phyloP scores from a whole-genome alignment of 371 early-diverging fungal species.

The Modicella reniformis region DNA sequence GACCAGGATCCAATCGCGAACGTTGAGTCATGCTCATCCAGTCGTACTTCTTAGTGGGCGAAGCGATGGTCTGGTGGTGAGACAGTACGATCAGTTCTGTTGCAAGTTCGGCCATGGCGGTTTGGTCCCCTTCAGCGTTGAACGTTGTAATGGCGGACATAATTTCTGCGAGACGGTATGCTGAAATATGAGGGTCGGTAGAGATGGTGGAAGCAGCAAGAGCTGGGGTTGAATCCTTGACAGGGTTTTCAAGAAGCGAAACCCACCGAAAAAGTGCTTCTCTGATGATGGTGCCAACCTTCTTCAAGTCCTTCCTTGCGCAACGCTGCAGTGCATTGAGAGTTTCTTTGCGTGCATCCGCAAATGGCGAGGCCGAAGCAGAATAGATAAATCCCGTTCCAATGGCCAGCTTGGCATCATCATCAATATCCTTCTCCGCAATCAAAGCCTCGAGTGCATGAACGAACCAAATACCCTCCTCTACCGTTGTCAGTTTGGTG shows the following conservation, averaged over 20 bases:
- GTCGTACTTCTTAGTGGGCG: constrained; percentile 76
- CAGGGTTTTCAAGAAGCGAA: constrained; percentile 56
- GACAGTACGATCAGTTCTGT: constrained; percentile 75
- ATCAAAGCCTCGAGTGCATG: constrained; percentile 68
- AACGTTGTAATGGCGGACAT: constrained; percentile 72
- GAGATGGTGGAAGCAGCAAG: constrained; percentile 63
- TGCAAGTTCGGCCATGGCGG: constrained; percentile 60
- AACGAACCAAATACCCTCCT: constrained; percentile 81
- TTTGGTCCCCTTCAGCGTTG: constrained; percentile 51
- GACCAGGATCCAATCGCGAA: constrained; percentile 77
- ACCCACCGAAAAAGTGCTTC: constrained; percentile 67
- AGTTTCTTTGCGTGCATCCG: constrained; percentile 63
- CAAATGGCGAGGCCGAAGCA: constrained; percentile 62
- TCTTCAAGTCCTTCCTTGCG: constrained; percentile 55
- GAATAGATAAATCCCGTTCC: constrained; percentile 63
- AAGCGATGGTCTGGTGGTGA: constrained; percentile 78
- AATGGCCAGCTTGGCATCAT: constrained; percentile 38
- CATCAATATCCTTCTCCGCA: constrained; percentile 29
- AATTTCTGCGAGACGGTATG: constrained; percentile 69
- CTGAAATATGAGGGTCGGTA: constrained; percentile 57
- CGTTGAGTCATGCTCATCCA: constrained; percentile 88
- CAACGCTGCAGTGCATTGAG: constrained; percentile 59
- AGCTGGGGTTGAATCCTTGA: constrained; percentile 63
- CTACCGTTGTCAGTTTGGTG: constrained; percentile 72
- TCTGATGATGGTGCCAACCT: constrained; percentile 57